Percentiles rank a stretch among this genome's conserved stretches.
These are phyloP conservation scores for Bromus sterilis DNA, from an alignment of 176 grass and related monocot genomes.

Conservation along the genomic window DNA sequence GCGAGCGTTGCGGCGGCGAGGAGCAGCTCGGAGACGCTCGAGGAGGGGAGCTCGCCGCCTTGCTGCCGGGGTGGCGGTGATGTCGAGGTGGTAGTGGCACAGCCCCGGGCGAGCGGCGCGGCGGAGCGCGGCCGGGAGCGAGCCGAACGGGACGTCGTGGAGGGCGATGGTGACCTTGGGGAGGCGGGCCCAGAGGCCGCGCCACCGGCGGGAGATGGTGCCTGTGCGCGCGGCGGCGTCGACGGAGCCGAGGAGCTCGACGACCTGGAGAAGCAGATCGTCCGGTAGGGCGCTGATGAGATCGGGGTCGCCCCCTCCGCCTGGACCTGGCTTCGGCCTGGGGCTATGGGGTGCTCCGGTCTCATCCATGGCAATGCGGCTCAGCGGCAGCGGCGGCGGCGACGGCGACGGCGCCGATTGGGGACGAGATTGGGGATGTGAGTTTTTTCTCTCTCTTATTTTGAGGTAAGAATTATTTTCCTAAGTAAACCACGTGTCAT, in stretches of 20 bases:
- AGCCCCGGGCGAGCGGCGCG: no score
- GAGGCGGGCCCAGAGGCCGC: neutral
- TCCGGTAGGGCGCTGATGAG: neutral
- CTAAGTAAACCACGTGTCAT: no score
- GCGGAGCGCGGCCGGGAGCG: neutral
- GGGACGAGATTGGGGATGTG: no score
- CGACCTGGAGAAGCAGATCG: neutral
- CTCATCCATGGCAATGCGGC: no score
- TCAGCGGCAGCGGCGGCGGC: no score
- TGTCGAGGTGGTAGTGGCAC: neutral
- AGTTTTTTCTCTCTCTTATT: no score
- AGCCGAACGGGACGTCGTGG: neutral
- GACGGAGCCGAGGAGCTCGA: neutral
- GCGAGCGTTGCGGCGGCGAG: neutral
- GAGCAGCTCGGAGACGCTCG: neutral
- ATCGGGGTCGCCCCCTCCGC: no score
- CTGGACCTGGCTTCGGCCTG: neutral
- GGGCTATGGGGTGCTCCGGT: no score
- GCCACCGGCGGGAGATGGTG: neutral
- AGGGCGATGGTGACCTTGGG: neutral
- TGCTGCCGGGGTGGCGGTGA: neutral
- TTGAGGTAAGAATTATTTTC: no score
- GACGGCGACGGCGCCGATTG: no score
- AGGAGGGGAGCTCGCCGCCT: neutral
- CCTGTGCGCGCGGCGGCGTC: neutral